phyloP scores from a whole-genome alignment of 164 flowering plant species.

The Liriodendron chinense region DNA sequence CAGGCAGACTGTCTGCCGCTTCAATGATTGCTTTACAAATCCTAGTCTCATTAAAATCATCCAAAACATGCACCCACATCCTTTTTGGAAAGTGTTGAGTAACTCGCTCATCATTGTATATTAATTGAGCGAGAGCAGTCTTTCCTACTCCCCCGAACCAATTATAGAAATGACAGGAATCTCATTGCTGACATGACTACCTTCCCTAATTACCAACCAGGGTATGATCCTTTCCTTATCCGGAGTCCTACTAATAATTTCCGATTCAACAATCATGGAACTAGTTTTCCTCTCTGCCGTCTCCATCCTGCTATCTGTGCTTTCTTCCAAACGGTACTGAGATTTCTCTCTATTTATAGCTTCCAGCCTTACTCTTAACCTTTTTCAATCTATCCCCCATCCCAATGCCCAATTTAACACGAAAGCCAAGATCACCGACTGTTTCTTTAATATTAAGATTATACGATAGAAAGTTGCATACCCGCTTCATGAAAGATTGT shows the following conservation, averaged over 20 bases:
- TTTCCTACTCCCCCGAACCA: slow-evolving; percentile 3
- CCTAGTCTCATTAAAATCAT: not conserved
- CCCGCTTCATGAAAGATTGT: not conserved
- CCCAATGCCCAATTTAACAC: not conserved
- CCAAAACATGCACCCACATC: slow-evolving; percentile 5
- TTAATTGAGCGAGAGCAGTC: not conserved
- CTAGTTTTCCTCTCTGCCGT: not conserved
- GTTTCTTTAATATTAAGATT: not conserved
- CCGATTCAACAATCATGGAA: not conserved
- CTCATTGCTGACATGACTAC: too few relatives aligned
- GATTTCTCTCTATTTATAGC: not conserved
- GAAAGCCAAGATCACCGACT: too few relatives aligned
- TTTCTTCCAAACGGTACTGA: not conserved
- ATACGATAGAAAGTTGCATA: not conserved
- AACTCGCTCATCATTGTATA: slow-evolving; percentile 4
- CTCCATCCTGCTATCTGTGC: not conserved
- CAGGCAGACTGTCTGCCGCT: not conserved
- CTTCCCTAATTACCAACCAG: too few relatives aligned
- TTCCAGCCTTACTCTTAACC: not conserved
- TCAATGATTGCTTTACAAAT: not conserved
- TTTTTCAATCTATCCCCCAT: not conserved
- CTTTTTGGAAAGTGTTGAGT: not conserved
- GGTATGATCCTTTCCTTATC: too few relatives aligned
- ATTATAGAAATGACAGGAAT: not conserved
- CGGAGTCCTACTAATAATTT: too few relatives aligned